Base-by-base conservation (phyloP, 306 rosid species). In the Myrica gale region DNA sequence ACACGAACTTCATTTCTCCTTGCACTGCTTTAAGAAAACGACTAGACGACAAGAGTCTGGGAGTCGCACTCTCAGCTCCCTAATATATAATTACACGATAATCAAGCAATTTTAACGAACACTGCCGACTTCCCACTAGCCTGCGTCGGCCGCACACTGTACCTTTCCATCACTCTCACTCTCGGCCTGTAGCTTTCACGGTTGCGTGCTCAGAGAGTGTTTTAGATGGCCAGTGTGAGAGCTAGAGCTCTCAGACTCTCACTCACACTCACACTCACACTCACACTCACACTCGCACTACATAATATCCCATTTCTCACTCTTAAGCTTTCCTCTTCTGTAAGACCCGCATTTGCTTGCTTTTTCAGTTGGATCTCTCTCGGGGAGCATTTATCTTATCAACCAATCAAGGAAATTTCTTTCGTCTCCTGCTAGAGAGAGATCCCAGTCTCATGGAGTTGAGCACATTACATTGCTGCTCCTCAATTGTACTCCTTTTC, bases 391-490 rank as follows among this genome's bases (percentile, higher is more conserved):
- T 7, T 57, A 8, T 13, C n/a, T 65, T 47, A 7, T 3, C 19
- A 65, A 0, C 46, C 69, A 7, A 16, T 66, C 50, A 66, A 57
- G 37, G 15, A 4, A 9, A 13, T 76, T 57, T 44, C 7, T 43
- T 65, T 66, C 66, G 41, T 58, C 15, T 45, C 4, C 19, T 21
- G 69, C 56, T 15, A 15, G 37, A 57, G 44, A 74, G 74, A 65
- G 23, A 54, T 54, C 60, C 26, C 60, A 7, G 0, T 57, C 46
- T 84, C 77, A 88, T 88, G 92, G 92, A 80, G 63, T 78, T 62
- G 37, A 39, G 71, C 54, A 78, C 65, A 82, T 79, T 81, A 61
- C 20, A 4, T 10, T 19, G 43, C 65, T 71, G 26, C 58, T 50
- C 55, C 44, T 73, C 43, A 53, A 16, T 42, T 0, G n/a, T 78